Base-by-base conservation (phyloP, 768 basidiomycete genomes). In the Boletellus emodensis region DNA sequence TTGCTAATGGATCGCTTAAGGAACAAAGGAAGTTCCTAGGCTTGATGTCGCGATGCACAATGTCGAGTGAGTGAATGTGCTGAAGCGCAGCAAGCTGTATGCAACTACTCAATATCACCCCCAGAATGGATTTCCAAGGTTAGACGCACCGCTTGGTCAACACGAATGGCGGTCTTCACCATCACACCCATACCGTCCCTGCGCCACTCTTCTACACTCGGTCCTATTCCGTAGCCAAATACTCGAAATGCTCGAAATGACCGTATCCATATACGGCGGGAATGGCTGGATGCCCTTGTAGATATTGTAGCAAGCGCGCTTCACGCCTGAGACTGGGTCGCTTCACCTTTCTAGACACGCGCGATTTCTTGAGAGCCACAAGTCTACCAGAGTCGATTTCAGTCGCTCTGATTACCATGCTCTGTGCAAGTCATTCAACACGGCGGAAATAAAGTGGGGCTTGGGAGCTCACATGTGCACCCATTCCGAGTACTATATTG, bases 31-130 rank as follows among this genome's bases (percentile, higher is more conserved):
- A 59, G 55, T 72, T 71, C 4, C 59, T 63, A 7, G 70, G 69
- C 42, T 71, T 70, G 53, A 73, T 66, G 49, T 72, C 71, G 26
- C 71, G 63, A 57, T 72, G 71, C 26, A 69, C 59, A 14, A 71
- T 63, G n/a, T 61, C 61, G n/a, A 20, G 30, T 4, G 43, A 44
- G 11, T 44, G 43, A 8, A 50, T 30, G n/a, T 40, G 43, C 13
- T 44, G 20, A 11, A 44, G 17, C 18, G 18, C 20, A 11, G 36
- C 20, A 15, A 40, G 39, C 46, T 48, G 22, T 34, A 30, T 24
- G 24, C 24, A 24, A 24, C 24, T 6, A 6, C 24, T 24, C 24
- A 24, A 24, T 24, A 24, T 24, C 24, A n/a, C 24, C 3, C 24
- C 24, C 24, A 24, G 24, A 24, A 24, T 24, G 24, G 6, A 6